phyloP scores from a whole-genome alignment of 1,284 basidiomycete genomes.

The Apiotrichum laibachii region DNA sequence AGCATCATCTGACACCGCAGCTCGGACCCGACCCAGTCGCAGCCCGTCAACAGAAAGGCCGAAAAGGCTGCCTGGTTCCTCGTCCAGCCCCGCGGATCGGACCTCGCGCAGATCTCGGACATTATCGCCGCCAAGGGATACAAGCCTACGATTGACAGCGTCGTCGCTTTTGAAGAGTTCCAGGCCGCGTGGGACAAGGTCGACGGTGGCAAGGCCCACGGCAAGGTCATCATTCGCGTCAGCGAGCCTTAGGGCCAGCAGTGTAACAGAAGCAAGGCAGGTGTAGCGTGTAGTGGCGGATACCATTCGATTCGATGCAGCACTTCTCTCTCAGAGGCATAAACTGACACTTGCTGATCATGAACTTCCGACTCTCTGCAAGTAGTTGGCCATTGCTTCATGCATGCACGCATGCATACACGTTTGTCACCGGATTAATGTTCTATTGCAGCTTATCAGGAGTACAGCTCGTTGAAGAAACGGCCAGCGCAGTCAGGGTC shows the following conservation, averaged over 20 bases:
- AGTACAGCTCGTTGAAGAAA: no score
- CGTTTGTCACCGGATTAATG: no score
- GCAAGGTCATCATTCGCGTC: conserved; percentile 21
- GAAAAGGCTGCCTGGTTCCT: conserved; percentile 18
- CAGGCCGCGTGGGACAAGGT: conserved; percentile 15
- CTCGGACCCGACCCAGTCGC: conserved; percentile 5
- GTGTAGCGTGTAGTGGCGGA: no score
- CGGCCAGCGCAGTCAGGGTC: no score
- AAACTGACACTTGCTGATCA: no score
- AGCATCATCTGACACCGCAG: conserved; percentile 2
- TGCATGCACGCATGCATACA: no score
- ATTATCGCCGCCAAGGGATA: conserved; percentile 8
- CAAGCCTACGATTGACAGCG: conserved; percentile 18
- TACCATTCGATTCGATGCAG: no score
- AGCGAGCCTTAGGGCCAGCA: not conserved
- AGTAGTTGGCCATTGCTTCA: no score
- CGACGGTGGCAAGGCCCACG: conserved; percentile 10
- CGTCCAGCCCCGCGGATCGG: conserved; percentile 15
- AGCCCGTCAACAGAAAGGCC: conserved; percentile 1
- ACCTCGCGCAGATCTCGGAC: conserved; percentile 12
- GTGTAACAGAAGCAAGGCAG: no score
- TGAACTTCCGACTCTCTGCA: no score
- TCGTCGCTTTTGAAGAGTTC: conserved; percentile 12
- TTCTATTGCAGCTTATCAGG: no score
- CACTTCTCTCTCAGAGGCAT: no score